Evolutionary conservation across 257 asterid species (phyloP).

Genomic region (Forsythia suspensa): DNA sequence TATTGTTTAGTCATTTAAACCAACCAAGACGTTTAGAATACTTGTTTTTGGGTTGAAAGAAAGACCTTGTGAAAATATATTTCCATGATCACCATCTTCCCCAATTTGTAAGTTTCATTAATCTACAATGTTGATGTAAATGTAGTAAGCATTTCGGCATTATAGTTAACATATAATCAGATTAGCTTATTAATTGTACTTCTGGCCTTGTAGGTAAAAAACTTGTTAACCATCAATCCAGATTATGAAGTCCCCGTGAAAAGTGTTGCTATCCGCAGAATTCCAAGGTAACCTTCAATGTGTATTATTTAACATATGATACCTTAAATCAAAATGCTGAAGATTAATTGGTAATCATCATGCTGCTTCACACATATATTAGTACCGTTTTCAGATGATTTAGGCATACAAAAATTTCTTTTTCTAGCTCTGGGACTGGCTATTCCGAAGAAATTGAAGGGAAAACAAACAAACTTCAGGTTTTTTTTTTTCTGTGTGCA

Average conservation of each 20-base stretch:
- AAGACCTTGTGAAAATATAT: background rate
- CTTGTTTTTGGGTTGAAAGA: background rate
- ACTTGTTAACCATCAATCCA: conserved; percentile 75
- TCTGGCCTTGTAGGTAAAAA: conserved; percentile 55
- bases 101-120: too few species aligned
- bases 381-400: background rate
- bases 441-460: background rate
- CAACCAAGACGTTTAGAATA: background rate
- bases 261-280: conserved; percentile 81
- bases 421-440: background rate
- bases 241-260: conserved; percentile 78
- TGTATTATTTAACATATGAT: background rate
- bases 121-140: background rate
- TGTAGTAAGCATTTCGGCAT: background rate
- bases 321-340: background rate
- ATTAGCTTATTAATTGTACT: background rate
- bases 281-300: conserved; percentile 57
- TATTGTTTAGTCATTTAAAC: background rate
- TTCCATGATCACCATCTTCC: background rate
- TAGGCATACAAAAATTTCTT: background rate
- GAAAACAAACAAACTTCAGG: background rate
- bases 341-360: background rate
- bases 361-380: background rate
- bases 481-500: background rate
- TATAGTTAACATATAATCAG: background rate